Evolutionary conservation across 306 rosid genomes (phyloP).

Genomic region (Benincasa hispida): DNA sequence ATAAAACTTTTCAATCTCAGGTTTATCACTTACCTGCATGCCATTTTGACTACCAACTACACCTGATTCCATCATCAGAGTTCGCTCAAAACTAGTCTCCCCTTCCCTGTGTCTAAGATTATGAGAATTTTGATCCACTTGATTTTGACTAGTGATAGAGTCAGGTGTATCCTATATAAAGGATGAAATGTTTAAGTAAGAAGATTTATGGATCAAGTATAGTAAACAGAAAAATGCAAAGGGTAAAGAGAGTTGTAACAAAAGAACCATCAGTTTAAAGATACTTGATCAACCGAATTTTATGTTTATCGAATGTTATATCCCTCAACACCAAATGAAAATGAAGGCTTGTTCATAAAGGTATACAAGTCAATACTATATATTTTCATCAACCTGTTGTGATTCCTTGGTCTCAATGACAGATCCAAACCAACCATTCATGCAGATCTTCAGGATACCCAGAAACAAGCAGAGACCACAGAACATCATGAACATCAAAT

Average conservation of each 20-base stretch:
- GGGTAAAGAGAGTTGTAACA: not conserved
- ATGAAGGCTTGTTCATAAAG: not conserved
- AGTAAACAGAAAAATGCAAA: not conserved
- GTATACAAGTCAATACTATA: not conserved
- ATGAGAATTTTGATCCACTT: slow-evolving; percentile 30
- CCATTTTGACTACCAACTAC: slow-evolving; percentile 29
- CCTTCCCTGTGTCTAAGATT: slow-evolving; percentile 35
- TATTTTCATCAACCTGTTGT: slow-evolving; percentile 31
- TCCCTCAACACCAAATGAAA: not conserved
- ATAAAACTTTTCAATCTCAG: not conserved
- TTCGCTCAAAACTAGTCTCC: slow-evolving; percentile 49
- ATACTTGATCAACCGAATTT: not conserved
- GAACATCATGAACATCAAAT: slow-evolving; percentile 75
- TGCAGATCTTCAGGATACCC: slow-evolving; percentile 79
- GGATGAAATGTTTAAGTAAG: slow-evolving; percentile 10
- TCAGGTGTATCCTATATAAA: slow-evolving; percentile 43
- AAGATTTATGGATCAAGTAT: not conserved
- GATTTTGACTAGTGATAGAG: slow-evolving; percentile 22
- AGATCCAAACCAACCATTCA: slow-evolving; percentile 97
- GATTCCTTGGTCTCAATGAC: slow-evolving; percentile 50
- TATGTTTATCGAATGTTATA: not conserved
- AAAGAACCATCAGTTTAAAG: not conserved
- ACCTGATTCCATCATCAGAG: slow-evolving; percentile 42
- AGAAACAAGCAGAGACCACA: slow-evolving; percentile 80
- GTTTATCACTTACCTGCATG: slow-evolving; percentile 38